Evolutionary conservation across 176 grass and related monocot genomes (phyloP).

Genomic region (Raddia distichophylla): DNA sequence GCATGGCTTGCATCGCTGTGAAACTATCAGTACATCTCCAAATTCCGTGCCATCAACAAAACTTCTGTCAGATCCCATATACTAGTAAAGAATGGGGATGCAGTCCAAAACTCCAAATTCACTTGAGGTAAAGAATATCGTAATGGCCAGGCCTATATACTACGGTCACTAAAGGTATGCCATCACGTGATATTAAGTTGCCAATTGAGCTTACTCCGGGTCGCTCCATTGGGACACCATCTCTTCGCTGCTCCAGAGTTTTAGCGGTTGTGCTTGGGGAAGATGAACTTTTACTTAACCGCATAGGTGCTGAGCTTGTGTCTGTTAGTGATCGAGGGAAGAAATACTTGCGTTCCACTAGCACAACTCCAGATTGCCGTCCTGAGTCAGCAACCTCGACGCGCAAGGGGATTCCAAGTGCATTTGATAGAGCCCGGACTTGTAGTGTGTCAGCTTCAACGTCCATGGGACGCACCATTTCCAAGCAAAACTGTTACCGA

Average conservation of each 20-base stretch:
- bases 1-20: background rate
- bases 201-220: background rate
- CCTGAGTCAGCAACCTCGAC: background rate
- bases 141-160: background rate
- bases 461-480: background rate
- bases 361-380: background rate
- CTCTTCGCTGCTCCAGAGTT: background rate
- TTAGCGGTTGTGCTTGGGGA: background rate
- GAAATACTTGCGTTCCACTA: constrained; percentile 7
- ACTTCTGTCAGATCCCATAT: background rate
- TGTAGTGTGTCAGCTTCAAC: background rate
- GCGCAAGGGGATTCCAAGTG: constrained; percentile 36
- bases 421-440: constrained; percentile 26
- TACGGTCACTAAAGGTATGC: constrained; percentile 4
- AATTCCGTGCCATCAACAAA: background rate
- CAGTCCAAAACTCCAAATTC: background rate
- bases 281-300: background rate
- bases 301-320: background rate
- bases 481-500: constrained; percentile 33
- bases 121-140: constrained; percentile 31
- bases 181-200: constrained; percentile 23
- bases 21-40: background rate
- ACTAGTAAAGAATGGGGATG: background rate
- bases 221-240: background rate
- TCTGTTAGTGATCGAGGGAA: background rate